phyloP scores from a whole-genome alignment of 495 filamentous ascomycete species.

The Pseudevernia furfuracea region DNA sequence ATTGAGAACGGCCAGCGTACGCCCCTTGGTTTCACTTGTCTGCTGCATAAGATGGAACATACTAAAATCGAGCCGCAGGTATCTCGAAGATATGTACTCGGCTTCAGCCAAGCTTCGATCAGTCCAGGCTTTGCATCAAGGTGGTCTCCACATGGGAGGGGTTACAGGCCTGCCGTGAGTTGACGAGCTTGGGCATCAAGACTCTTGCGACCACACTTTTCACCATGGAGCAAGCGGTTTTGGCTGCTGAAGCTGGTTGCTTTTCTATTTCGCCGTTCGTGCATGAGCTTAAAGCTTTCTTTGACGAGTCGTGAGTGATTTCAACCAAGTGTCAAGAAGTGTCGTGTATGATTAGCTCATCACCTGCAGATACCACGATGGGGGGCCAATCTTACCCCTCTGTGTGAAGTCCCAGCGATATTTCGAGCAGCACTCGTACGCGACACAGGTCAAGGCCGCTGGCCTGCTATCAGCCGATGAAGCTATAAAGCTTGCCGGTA shows the following conservation, averaged over 20 bases:
- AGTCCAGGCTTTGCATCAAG: constrained; percentile 52
- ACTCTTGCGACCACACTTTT: constrained; percentile 59
- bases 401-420: constrained; percentile 47
- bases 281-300: constrained; percentile 56
- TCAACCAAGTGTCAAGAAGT: too few relatives aligned
- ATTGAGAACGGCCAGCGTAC: constrained; percentile 49
- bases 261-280: constrained; percentile 57
- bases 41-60: not conserved
- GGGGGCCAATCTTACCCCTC: constrained; percentile 41
- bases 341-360: too few relatives aligned
- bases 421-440: constrained; percentile 36
- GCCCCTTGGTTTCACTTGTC: constrained; percentile 13
- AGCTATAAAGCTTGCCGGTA: constrained; percentile 50
- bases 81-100: constrained; percentile 42
- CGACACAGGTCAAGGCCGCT: constrained; percentile 49
- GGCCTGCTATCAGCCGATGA: constrained; percentile 50
- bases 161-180: constrained; percentile 50
- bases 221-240: constrained; percentile 48
- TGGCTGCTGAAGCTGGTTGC: constrained; percentile 50
- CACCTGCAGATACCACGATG: constrained; percentile 42
- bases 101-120: constrained; percentile 42
- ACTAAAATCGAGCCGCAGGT: constrained; percentile 29
- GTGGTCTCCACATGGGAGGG: constrained; percentile 60
- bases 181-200: constrained; percentile 44
- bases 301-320: constrained; percentile 41